Evolutionary conservation across 176 grass and related monocot genomes (phyloP), one percentile per base, ranked within the genome.

Genomic region (Bromus sterilis): DNA sequence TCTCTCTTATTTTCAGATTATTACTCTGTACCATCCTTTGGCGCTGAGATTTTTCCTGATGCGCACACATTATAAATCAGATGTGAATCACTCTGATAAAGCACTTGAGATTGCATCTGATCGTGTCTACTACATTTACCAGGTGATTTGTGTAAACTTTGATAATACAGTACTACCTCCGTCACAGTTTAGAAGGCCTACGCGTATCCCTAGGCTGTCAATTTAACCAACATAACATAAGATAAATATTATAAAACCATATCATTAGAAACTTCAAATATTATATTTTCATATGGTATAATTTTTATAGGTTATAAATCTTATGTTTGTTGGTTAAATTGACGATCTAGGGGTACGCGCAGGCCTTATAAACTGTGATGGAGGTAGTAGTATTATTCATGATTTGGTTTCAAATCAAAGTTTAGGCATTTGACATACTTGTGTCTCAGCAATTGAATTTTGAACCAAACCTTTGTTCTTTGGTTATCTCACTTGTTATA

Each of bases 31-130:
- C 73, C 97, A 99, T 90, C 90, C 97, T 41, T 71, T 99, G 86
- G 97, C 91, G 59, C 80, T 96, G 53, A 99, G 97, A 33, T 96
- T 96, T 63, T 96, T 99, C 83, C 83, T 96, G 23, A 99, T 99
- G 97, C 91, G 91, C 41, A 96, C 93, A 20, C 97, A 99, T 78
- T 99, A 99, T 64, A 87, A 89, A 62, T 82, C 91, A 18, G 97
- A 99, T 75, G 93, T 95, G 56, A 99, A 99, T 68, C 87, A 96
- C 55, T 96, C 97, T 55, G 93, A 90, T 65, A 83, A 75, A 60
- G 86, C 82, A 26, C 75, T 99, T 9, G 75, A 86, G 79, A 83
- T 64, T 39, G 91, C 91, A 60, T 99, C 93, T 64, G 93, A 92
- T 70, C 89, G 97, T 39, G 89, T 92, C 0, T 99, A 86, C 74